These are phyloP conservation scores for Stenocarpella maydis DNA, from an alignment of 2,329 filamentous ascomycete genomes.

Conservation along the genomic window DNA sequence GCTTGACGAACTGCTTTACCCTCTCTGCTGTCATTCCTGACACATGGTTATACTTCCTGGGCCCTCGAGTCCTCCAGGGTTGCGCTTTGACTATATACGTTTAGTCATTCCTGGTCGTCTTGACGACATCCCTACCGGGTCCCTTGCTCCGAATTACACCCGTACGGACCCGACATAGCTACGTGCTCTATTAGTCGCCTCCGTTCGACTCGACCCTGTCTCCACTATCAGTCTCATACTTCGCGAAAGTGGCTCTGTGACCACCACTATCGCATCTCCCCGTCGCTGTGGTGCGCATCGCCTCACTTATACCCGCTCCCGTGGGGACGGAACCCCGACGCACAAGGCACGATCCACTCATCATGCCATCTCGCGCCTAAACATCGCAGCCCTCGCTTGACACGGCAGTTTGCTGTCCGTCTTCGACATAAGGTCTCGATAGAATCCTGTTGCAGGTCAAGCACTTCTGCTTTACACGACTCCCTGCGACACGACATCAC, in stretches of 20 bases:
- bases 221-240: slow-evolving; percentile 5
- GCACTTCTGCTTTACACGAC: slow-evolving; percentile 18
- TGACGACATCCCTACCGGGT: slow-evolving; percentile 8
- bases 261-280: slow-evolving; percentile 6
- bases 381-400: slow-evolving; percentile 21
- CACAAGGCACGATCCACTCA: slow-evolving; percentile 15
- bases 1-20: background rate
- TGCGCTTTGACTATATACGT: background rate
- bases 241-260: slow-evolving; percentile 12
- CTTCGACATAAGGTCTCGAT: slow-evolving; percentile 7
- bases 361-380: slow-evolving; percentile 31
- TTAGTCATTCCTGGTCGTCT: slow-evolving; percentile 15
- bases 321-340: slow-evolving; percentile 17
- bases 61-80: background rate
- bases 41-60: background rate
- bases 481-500: slow-evolving; percentile 8
- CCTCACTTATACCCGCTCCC: slow-evolving; percentile 9
- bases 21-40: slow-evolving; percentile 3
- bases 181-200: slow-evolving; percentile 17
- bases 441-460: slow-evolving; percentile 7
- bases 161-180: slow-evolving; percentile 29
- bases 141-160: slow-evolving; percentile 18
- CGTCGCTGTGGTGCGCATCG: slow-evolving; percentile 14
- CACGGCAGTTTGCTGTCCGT: slow-evolving; percentile 28
- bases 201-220: slow-evolving; percentile 1